phyloP scores from a whole-genome alignment of 202 grass and related monocot genomes.

The Tripidium arundinaceum region DNA sequence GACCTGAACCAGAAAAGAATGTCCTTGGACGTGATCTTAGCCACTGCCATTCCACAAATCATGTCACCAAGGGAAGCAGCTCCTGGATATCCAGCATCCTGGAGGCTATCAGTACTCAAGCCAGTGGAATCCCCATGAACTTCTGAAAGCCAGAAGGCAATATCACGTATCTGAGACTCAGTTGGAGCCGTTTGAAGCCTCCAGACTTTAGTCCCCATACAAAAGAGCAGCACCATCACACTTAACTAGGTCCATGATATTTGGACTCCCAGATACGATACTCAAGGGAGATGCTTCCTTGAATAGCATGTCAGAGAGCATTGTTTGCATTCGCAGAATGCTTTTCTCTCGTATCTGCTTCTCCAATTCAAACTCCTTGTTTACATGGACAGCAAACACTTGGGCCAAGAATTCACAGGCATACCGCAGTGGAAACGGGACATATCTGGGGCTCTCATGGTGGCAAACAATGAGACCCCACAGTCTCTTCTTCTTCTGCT shows the following conservation, averaged over 20 bases:
- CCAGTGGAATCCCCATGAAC: conserved; percentile 84
- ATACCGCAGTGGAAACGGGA: conserved; percentile 81
- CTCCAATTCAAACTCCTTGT: conserved; percentile 76
- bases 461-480: conserved; percentile 95
- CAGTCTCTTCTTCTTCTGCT: conserved; percentile 62
- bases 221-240: conserved; percentile 82
- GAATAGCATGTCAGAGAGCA: conserved; percentile 78
- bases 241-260: conserved; percentile 88
- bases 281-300: conserved; percentile 64
- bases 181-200: conserved; percentile 51
- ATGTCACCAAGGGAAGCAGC: conserved; percentile 60
- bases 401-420: conserved; percentile 86
- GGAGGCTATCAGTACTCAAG: conserved; percentile 82
- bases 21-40: conserved; percentile 76
- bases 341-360: conserved; percentile 80
- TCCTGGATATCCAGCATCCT: conserved; percentile 85
- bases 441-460: conserved; percentile 75
- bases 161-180: conserved; percentile 66
- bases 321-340: conserved; percentile 71
- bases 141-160: conserved; percentile 76
- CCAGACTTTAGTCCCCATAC: conserved; percentile 65
- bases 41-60: conserved; percentile 87
- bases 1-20: conserved; percentile 89
- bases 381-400: conserved; percentile 86
- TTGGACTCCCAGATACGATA: conserved; percentile 70